A percentile compares a stretch with the other conserved stretches of the same genome.
Evolutionary conservation across 441 rosid genomes (phyloP).

Genomic region (Kokia cookei): DNA sequence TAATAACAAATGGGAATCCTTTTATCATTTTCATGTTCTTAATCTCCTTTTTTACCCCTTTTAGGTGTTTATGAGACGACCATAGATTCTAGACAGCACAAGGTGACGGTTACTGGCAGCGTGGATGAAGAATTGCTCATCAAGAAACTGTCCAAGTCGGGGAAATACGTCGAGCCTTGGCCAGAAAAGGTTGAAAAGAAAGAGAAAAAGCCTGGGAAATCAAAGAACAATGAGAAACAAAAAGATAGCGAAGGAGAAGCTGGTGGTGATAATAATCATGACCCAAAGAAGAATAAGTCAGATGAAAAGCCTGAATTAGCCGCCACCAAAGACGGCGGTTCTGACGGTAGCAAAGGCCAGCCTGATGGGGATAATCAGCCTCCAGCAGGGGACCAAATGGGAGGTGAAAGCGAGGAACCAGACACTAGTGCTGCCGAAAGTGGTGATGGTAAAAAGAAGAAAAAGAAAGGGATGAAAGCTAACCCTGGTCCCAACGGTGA

Average conservation of each 20-base stretch:
- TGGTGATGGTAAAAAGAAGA: constrained; percentile 22
- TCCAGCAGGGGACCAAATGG: constrained; percentile 11
- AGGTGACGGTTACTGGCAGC: constrained; percentile 56
- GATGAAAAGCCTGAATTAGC: constrained; percentile 5
- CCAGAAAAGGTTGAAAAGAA: constrained; percentile 28
- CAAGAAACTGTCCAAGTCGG: constrained; percentile 42
- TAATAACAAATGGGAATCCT: background rate
- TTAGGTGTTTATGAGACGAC: constrained; percentile 48
- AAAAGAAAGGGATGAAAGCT: constrained; percentile 30
- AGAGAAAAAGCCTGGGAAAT: constrained; percentile 25
- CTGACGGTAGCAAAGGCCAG: background rate
- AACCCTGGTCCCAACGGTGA: constrained; percentile 9
- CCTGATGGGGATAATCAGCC: constrained; percentile 10
- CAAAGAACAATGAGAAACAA: constrained; percentile 29
- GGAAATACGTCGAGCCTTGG: constrained; percentile 61
- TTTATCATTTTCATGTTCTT: background rate
- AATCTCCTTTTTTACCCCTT: background rate
- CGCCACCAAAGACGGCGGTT: constrained; percentile 4
- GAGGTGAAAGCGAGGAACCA: constrained; percentile 7
- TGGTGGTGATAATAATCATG: background rate
- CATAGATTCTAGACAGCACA: constrained; percentile 46
- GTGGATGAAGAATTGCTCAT: constrained; percentile 44
- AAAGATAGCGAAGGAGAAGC: constrained; percentile 21
- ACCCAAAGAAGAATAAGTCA: constrained; percentile 5
- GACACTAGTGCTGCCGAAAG: background rate